Conservation (phyloP, 108 stramenopile species). For the Aurantiochytrium sp. region DNA sequence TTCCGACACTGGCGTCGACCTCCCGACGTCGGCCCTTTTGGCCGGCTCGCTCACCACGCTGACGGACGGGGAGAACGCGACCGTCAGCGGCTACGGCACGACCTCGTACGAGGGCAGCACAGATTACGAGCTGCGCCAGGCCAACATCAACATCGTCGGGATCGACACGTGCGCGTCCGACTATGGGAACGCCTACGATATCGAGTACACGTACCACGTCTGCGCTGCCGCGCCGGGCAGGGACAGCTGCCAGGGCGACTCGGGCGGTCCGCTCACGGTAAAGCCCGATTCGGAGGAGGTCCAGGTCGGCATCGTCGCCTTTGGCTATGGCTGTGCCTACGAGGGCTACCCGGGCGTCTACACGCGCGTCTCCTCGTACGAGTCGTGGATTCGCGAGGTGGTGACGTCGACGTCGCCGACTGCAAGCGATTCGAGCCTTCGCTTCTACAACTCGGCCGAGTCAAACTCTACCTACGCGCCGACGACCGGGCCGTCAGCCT, state of each 20-base stretch:
- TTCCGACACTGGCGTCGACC: not conserved
- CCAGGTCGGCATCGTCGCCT: not conserved
- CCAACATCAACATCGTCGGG: not conserved
- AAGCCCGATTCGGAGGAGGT: not conserved
- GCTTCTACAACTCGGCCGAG: not conserved
- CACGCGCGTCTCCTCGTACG: not conserved
- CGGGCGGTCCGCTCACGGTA: not conserved
- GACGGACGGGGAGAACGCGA: not conserved
- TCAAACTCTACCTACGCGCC: not conserved
- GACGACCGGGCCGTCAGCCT: not conserved
- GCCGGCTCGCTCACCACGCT: not conserved
- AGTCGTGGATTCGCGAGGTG: not conserved
- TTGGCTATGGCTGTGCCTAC: not conserved
- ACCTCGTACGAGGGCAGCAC: not conserved
- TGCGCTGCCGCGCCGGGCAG: not conserved
- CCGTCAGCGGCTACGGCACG: not conserved
- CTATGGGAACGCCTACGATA: not conserved
- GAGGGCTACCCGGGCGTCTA: not conserved
- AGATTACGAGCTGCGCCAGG: not conserved
- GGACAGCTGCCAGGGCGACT: constrained; percentile 24
- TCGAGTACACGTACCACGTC: not conserved
- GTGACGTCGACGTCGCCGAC: not conserved
- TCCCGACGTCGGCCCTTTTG: not conserved
- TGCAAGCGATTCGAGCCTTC: not conserved
- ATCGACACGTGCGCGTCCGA: not conserved